Evolutionary conservation across 805 yeast genomes (phyloP).

Genomic region (Torulaspora indica): DNA sequence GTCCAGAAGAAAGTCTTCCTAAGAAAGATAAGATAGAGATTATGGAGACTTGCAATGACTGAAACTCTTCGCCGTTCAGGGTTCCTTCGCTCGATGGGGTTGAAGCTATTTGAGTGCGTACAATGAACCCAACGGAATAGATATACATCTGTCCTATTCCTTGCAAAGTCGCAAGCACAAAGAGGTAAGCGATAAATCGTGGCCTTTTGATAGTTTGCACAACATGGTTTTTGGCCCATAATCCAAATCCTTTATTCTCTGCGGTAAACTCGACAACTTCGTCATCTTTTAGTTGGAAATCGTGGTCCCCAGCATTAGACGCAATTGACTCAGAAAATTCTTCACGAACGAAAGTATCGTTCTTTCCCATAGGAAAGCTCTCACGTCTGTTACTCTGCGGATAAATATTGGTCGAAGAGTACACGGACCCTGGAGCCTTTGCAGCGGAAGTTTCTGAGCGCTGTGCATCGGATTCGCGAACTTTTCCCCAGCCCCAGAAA

Average conservation of each 20-base stretch:
- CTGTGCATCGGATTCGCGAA: conserved; percentile 8
- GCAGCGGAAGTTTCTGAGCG: neutral
- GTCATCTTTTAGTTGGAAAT: neutral
- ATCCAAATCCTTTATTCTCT: neutral
- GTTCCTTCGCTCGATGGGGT: conserved; percentile 16
- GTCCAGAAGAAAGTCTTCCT: conserved; percentile 63
- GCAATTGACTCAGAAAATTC: neutral
- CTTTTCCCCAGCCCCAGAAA: conserved; percentile 30
- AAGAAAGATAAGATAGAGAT: conserved; percentile 60
- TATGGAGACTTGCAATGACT: conserved; percentile 67
- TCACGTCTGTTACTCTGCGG: conserved; percentile 9
- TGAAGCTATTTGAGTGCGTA: conserved; percentile 42
- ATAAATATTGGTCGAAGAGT: conserved; percentile 7
- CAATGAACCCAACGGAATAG: conserved; percentile 70
- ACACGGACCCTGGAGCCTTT: conserved; percentile 6
- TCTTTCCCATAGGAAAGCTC: conserved; percentile 3
- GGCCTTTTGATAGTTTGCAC: conserved; percentile 28
- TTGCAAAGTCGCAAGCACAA: conserved; percentile 52
- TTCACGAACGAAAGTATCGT: conserved; percentile 12
- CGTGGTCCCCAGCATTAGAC: neutral
- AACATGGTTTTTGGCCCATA: conserved; percentile 17
- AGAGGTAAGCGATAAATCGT: conserved; percentile 47
- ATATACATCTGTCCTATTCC: conserved; percentile 71
- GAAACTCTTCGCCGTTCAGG: conserved; percentile 43
- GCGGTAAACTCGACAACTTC: neutral